Conservation (phyloP, 371 early-diverging fungal genomes). For the Lichtheimia ramosa region DNA sequence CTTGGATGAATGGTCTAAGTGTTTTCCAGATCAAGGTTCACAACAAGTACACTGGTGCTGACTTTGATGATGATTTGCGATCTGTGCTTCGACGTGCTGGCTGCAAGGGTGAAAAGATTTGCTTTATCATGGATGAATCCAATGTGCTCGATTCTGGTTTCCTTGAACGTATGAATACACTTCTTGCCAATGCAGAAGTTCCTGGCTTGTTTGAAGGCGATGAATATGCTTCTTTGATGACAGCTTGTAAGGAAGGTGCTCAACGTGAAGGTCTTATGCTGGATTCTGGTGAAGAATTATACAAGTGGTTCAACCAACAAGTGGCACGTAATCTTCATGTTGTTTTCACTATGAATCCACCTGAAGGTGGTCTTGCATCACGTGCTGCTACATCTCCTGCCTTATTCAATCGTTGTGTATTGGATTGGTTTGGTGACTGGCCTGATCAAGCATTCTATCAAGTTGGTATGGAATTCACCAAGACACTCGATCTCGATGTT, state of each 20-base stretch:
- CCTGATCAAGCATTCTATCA: conserved; percentile 97
- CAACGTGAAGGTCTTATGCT: conserved; percentile 92
- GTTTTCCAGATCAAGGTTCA: conserved; percentile 97
- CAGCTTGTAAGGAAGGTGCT: conserved; percentile 93
- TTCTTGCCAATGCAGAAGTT: conserved; percentile 97
- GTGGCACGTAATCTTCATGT: conserved; percentile 97
- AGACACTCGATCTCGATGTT: conserved; percentile 85
- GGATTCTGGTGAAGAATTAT: conserved; percentile 93
- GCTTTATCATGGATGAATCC: conserved; percentile 98
- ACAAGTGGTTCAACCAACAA: conserved; percentile 97
- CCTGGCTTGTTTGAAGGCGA: conserved; percentile 99
- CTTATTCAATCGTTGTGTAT: conserved; percentile 98
- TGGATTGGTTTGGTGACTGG: conserved; percentile 99
- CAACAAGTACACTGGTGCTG: conserved; percentile 92
- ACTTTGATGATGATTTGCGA: conserved; percentile 97
- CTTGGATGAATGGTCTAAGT: conserved; percentile 98
- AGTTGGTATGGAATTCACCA: conserved; percentile 95
- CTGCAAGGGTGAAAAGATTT: conserved; percentile 97
- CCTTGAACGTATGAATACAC: conserved; percentile 98
- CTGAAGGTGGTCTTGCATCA: conserved; percentile 89
- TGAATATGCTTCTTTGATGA: conserved; percentile 94
- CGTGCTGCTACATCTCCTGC: conserved; percentile 98
- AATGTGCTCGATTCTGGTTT: conserved; percentile 96
- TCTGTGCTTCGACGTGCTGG: conserved; percentile 90
- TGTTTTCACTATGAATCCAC: conserved; percentile 99